Evolutionary conservation across 78 protist genomes (phyloP), one percentile per base, ranked within the genome.

Genomic region (Tieghemostelium lacteum): DNA sequence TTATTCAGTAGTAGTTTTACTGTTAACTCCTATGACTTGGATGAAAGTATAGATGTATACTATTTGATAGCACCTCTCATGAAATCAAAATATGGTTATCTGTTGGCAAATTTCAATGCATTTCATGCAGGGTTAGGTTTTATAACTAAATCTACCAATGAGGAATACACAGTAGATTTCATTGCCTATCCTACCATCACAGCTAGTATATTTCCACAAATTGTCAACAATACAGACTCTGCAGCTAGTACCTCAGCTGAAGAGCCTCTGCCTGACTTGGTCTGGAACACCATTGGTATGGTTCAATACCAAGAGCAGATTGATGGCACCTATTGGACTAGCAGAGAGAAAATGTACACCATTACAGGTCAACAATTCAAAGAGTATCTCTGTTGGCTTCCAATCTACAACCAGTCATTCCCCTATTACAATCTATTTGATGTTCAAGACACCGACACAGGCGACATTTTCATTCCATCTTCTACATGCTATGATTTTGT

Each of bases 81-180:
- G 2, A 54, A 67, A 22, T 28, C 72, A 40, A 52, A 55, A 33
- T 83, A 45, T 69, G 91, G 91, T 31, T 34, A 40, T 12, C 52
- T 83, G 17, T 57, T 83, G 14, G 78, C 52, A 40, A 55, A 83
- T 69, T 19, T 83, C 29, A 83, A 69, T 34, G 91, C 91, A 29
- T 83, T 70, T 58, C 91, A 83, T 42, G 55, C 70, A 31, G 91
- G 91, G 57, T 26, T 83, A 39, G 66, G 66, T 45, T 83, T 83
- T 60, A 33, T 31, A 31, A 26, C 91, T 37, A 78, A 75, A 28
- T 57, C 33, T 34, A 40, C 70, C 12, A 16, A 58, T 6, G 78
- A 83, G 60, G 26, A 24, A 7, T 69, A 39, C 69, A 71, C 76
- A 37, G 34, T 69, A 16, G 80, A 83, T 60, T 83, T 64, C 58